Base-by-base conservation (phyloP, 805 yeast genomes). In the Lachancea thermotolerans region DNA sequence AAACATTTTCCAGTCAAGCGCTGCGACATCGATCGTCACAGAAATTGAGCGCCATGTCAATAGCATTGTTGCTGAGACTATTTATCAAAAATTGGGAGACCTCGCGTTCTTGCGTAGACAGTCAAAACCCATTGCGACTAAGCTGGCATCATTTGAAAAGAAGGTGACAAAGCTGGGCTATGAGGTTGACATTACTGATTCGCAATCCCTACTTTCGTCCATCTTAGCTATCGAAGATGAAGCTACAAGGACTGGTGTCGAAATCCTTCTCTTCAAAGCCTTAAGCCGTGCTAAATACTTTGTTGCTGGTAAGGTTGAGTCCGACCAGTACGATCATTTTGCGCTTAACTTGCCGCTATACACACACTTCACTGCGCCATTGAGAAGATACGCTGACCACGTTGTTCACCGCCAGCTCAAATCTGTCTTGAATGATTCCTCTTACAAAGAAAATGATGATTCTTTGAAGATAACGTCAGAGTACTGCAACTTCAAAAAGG, bases 401-500 rank as follows among this genome's bases (percentile, higher is more conserved):
- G 78, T 90, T 53, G 98, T 87, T 34, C 99, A 93, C 60, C 79
- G 96, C 56, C 99, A 93, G 68, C 69, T 93, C 54, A 90, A 86
- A 60, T 64, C 79, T 1, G 77, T 82, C 25, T 62, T 93, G 34
- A 66, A 65, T 34, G 65, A 63, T 2, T 48, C 57, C 8, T 74
- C 71, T 12, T 74, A 71, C 35, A 63, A 62, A 15, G 78, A 76
- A 39, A 87, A 81, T 48, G 59, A 78, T 43, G 91, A 85, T 33
- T 71, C 89, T 0, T 70, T 90, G 55, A 83, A 85, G 57, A 83
- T 86, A 56, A 77, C 86, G 29, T 83, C 95, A 10, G 96, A 91
- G 57, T 90, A 89, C 63, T 91, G 97, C 67, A 89, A 88, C 56
- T 93, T 91, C 74, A 89, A 90, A 66, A 87, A 89, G 61, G 98